Percentiles rank a stretch among this genome's conserved stretches.
These are phyloP conservation scores for Chalaropsis thielavioides DNA, from an alignment of 2,329 filamentous ascomycete species.

Conservation along the genomic window DNA sequence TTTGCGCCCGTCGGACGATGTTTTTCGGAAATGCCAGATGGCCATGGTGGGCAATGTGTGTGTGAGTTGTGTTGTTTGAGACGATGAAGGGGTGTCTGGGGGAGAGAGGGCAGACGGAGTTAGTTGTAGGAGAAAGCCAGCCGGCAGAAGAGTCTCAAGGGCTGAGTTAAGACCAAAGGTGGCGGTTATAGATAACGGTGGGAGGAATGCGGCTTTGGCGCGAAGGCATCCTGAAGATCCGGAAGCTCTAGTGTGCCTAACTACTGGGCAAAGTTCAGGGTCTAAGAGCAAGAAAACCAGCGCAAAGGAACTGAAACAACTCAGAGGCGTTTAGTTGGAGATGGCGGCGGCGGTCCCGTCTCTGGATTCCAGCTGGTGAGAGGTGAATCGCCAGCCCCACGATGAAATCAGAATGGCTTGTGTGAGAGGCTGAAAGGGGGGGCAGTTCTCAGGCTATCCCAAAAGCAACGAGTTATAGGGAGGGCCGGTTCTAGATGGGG, in stretches of 20 bases:
- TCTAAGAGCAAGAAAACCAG: not conserved
- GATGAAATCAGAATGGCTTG: slow-evolving; percentile 5
- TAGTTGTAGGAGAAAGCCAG: not conserved
- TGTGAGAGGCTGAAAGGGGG: not conserved
- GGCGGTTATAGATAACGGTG: slow-evolving; percentile 3
- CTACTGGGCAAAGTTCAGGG: not conserved
- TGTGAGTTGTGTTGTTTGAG: too few relatives aligned
- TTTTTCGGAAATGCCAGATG: slow-evolving; percentile 20
- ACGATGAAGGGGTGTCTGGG: too few relatives aligned
- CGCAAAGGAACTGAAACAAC: not conserved
- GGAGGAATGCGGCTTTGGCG: slow-evolving; percentile 12
- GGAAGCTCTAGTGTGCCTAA: not conserved
- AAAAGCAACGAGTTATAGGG: not conserved
- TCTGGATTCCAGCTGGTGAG: not conserved
- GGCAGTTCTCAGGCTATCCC: not conserved
- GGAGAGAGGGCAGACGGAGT: not conserved
- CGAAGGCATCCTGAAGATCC: slow-evolving; percentile 10
- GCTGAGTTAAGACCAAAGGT: slow-evolving; percentile 2
- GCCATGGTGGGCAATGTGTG: slow-evolving; percentile 15
- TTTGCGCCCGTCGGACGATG: slow-evolving; percentile 37
- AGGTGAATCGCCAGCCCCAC: slow-evolving; percentile 3
- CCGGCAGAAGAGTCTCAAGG: not conserved
- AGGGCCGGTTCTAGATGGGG: not conserved
- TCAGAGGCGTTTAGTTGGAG: not conserved
- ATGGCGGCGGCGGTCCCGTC: not conserved